phyloP scores from a whole-genome alignment of 116 monocot species.

The Zostera marina region DNA sequence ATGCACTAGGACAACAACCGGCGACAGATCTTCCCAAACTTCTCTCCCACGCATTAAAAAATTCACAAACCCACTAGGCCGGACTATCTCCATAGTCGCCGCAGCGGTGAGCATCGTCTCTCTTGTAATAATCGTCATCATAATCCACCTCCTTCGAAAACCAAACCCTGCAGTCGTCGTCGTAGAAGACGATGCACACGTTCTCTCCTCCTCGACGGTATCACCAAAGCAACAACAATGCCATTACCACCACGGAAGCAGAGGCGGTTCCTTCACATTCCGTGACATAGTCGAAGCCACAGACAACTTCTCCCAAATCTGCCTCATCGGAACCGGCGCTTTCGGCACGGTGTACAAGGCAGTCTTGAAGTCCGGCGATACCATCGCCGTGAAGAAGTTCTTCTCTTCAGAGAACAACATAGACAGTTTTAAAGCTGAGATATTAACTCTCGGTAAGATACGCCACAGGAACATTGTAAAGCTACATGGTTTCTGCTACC shows the following conservation, averaged over 20 bases:
- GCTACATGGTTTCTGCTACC: conserved; percentile 5
- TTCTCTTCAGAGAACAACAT: not conserved
- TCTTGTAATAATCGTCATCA: conserved; percentile 55
- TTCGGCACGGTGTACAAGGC: no score
- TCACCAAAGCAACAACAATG: conserved; percentile 18
- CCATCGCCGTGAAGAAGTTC: not conserved
- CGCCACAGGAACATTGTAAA: conserved; percentile 5
- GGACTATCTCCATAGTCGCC: conserved; percentile 40
- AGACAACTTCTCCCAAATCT: no score
- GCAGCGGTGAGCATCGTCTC: conserved; percentile 54
- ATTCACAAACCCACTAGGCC: conserved; percentile 18
- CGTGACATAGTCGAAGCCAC: no score
- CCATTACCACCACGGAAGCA: no score
- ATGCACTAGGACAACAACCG: conserved; percentile 9
- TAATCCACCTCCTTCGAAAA: conserved; percentile 47
- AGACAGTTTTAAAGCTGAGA: conserved; percentile 3
- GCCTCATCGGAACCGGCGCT: no score
- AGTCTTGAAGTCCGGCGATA: no score
- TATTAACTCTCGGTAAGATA: conserved; percentile 6
- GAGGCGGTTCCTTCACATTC: no score
- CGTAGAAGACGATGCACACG: conserved; percentile 37
- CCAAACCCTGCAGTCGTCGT: conserved; percentile 47
- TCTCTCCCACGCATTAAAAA: conserved; percentile 7
- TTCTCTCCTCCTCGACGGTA: conserved; percentile 33
- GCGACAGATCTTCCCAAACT: conserved; percentile 11